Base-by-base conservation (phyloP, 2,329 filamentous ascomycete genomes). In the Phyllosticta paracitricarpa region DNA sequence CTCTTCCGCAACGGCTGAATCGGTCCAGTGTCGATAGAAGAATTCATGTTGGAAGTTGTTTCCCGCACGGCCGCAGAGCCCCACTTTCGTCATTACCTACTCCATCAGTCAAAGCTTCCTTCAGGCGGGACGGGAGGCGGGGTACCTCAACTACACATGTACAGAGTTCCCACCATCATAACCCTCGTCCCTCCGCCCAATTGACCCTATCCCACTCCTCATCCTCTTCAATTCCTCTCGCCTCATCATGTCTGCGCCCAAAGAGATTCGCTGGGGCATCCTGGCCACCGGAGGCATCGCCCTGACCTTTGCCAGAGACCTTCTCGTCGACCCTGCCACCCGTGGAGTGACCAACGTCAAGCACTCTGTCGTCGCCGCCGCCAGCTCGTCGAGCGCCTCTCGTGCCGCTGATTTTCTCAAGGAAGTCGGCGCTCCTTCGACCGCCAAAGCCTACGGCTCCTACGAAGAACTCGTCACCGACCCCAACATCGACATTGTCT, bases 401-500 rank as follows among this genome's bases (percentile, higher is more conserved):
- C 84, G 86, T 58, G 91, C 91, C 0, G 79, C 82, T 63, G 78
- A 84, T 57, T 96, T 96, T 76, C 81, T 96, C 71, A 78, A 84
- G 64, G 84, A 86, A 64, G 82, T 88, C 48, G 82, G 86, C 62
- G 85, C 87, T n/a, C 86, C 88, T 3, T 76, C 81, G 19, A 80
- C 84, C 7, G 87, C 88, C 62, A 84, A 84, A 67, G 81, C 87
- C 9, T 95, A 96, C 71, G 89, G 88, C 63, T 89, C 87, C 10
- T 96, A 96, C 75, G 81, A 86, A 64, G 89, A 91, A 71, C 82
- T 96, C 28, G 90, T 93, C 26, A 82, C 83, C 57, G 89, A 96
- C 71, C 78, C 87, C 6, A 82, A 89, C 68, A 83, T 96, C 66
- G 89, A 96, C 73, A 89, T 95, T 67, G 77, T 96, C 76, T 96